Base-by-base conservation (phyloP, 2,329 filamentous ascomycete species). In the Colletotrichum abscissum region DNA sequence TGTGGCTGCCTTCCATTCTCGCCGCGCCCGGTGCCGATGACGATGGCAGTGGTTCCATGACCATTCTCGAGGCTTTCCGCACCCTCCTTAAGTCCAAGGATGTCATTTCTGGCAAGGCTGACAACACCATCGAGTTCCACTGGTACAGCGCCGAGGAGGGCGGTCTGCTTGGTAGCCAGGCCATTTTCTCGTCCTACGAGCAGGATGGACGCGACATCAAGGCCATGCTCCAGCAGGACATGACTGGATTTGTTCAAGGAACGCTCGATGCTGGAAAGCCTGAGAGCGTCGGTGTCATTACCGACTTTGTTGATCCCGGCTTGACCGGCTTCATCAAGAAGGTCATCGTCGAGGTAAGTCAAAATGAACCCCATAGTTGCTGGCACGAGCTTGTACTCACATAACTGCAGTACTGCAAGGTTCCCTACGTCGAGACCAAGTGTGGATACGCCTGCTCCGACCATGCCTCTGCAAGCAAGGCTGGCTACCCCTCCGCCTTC, bases 171-270 rank as follows among this genome's bases (percentile, higher is more conserved):
- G 95, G 95, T 72, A 96, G 93, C 78, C 95, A 98, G 82, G 95
- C 94, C 67, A 94, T 98, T 81, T 98, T 98, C 86, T 88, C 90
- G 63, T 85, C 90, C 8, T 98, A 98, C 80, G 92, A 94, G 83
- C 91, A 92, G 81, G 84, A 89, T 26, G 88, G 89, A 38, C 90
- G 92, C 30, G 91, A 96, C 76, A 89, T 98, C 82, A 97, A 96
- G 85, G 96, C 96, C 42, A 98, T 98, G 97, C 90, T 98, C 67
- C 96, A 98, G 86, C 96, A 98, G 84, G 96, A 98, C 83, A 98
- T 98, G 96, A 97, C 95, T 1, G 96, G 96, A 22, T 98, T 93
- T 81, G 89, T 95, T 5, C 91, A 95, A 81, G 92, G 92, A 78
- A 97, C 95, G 0, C 85, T 97, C 24, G 93, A 97, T 76, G 92